Evolutionary conservation across 2,329 filamentous ascomycete species (phyloP).

Genomic region (Colletotrichum endophyticum): DNA sequence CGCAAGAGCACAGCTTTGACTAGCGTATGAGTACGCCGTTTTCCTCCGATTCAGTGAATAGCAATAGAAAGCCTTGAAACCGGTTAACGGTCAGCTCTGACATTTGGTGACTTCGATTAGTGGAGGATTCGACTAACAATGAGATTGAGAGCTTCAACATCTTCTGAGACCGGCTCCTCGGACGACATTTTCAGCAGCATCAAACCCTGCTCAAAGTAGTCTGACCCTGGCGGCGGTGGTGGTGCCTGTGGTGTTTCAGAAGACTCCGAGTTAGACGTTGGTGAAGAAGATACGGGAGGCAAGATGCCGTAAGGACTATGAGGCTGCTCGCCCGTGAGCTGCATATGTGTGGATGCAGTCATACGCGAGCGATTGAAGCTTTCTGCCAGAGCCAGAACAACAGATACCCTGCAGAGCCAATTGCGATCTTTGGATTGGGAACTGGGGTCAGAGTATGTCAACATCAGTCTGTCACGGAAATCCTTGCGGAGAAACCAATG

Average conservation of each 20-base stretch:
- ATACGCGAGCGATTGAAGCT: slow-evolving; percentile 14
- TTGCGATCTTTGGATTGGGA: slow-evolving; percentile 22
- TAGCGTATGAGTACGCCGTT: slow-evolving; percentile 18
- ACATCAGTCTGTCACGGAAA: slow-evolving; percentile 12
- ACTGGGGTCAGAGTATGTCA: slow-evolving; percentile 19
- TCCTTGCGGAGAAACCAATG: slow-evolving; percentile 21
- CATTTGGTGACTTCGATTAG: background rate
- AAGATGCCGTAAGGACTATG: background rate
- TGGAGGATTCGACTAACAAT: background rate
- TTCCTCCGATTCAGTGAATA: slow-evolving; percentile 20
- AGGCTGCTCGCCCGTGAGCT: background rate
- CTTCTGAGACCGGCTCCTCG: slow-evolving; percentile 13
- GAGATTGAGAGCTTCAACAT: slow-evolving; percentile 8
- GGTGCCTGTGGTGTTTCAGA: background rate
- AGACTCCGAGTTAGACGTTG: background rate
- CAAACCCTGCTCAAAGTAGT: slow-evolving; percentile 20
- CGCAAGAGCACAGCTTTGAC: slow-evolving; percentile 13
- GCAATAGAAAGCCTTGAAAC: slow-evolving; percentile 16
- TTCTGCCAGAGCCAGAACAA: slow-evolving; percentile 23
- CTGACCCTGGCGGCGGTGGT: slow-evolving; percentile 13
- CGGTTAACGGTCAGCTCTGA: accelerated
- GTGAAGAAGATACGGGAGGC: background rate
- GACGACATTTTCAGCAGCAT: slow-evolving; percentile 13
- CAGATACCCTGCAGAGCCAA: slow-evolving; percentile 22
- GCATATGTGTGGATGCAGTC: background rate